Evolutionary conservation across 2,329 filamentous ascomycete genomes (phyloP).

Genomic region (Xylariaceae sp.): DNA sequence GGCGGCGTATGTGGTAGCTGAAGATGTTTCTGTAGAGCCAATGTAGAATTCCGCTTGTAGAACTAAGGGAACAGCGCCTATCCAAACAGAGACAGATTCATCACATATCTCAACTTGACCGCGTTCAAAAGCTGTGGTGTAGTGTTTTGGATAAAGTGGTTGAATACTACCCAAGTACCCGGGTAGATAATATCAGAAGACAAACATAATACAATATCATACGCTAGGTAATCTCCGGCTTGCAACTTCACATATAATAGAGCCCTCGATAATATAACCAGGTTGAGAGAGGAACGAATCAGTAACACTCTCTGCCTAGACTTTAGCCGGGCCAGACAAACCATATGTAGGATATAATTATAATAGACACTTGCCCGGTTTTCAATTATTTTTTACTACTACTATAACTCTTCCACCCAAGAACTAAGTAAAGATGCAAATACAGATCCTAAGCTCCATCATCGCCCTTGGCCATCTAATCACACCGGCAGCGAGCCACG

Average conservation of each 20-base stretch:
- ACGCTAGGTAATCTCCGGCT: not conserved
- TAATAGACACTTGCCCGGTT: not conserved
- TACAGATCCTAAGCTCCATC: not conserved
- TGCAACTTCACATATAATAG: not conserved
- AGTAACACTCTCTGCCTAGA: too few relatives aligned
- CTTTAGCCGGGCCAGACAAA: conserved; percentile 11
- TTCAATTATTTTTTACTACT: not conserved
- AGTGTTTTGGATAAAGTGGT: conserved; percentile 23
- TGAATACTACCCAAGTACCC: conserved; percentile 11
- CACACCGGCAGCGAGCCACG: not conserved
- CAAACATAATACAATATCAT: not conserved
- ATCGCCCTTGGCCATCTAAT: not conserved
- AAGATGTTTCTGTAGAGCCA: too few relatives aligned
- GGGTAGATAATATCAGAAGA: too few relatives aligned
- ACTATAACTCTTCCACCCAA: too few relatives aligned
- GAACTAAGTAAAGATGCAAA: conserved; percentile 17
- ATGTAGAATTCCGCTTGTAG: not conserved
- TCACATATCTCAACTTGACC: not conserved
- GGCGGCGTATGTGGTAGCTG: too few relatives aligned
- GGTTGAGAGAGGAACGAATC: not conserved
- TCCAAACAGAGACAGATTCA: not conserved
- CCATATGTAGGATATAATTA: not conserved
- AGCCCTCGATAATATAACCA: not conserved
- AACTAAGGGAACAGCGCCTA: not conserved
- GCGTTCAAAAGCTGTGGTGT: conserved; percentile 7